Percentiles rank a stretch among this genome's conserved stretches.
Conservation (phyloP, 1,284 basidiomycete genomes). For the Ustilago trichophora region DNA sequence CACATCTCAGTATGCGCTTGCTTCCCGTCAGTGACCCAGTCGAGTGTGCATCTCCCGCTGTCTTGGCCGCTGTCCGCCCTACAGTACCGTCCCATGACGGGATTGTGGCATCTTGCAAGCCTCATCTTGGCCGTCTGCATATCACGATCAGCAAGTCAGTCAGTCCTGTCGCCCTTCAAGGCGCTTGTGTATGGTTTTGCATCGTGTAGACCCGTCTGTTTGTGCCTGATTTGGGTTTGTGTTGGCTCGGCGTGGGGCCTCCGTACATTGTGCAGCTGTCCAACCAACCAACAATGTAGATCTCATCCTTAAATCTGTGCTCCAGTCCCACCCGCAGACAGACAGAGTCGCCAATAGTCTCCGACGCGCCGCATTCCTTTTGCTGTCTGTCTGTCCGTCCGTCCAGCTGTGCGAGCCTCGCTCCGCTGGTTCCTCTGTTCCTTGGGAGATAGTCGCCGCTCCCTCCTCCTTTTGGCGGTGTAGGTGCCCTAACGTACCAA, state of each 20-base stretch:
- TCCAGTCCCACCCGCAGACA: background rate
- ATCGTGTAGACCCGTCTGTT: constrained; percentile 6
- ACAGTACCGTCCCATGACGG: background rate
- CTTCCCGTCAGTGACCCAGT: constrained; percentile 7
- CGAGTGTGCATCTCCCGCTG: constrained; percentile 4
- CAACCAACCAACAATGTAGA: constrained; percentile 15
- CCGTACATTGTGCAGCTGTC: constrained; percentile 15
- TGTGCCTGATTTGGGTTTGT: constrained; percentile 12
- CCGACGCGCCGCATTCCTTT: background rate
- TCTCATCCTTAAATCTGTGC: constrained; percentile 1
- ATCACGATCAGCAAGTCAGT: constrained; percentile 11
- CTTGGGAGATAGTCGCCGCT: background rate
- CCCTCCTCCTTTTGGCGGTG: background rate
- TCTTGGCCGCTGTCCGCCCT: background rate
- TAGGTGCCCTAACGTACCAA: too few relatives aligned
- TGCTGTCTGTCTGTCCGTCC: background rate
- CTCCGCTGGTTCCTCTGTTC: background rate
- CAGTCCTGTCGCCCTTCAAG: background rate
- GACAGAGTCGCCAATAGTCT: background rate
- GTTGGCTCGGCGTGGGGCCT: constrained; percentile 1
- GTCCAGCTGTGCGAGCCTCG: background rate
- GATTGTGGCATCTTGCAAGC: background rate
- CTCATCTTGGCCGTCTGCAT: constrained; percentile 3
- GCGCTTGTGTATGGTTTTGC: too few relatives aligned
- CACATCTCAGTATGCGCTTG: constrained; percentile 1